Evolutionary conservation across 306 rosid genomes (phyloP), one percentile per base, ranked within the genome.

Genomic region (Cicer cuneatum): DNA sequence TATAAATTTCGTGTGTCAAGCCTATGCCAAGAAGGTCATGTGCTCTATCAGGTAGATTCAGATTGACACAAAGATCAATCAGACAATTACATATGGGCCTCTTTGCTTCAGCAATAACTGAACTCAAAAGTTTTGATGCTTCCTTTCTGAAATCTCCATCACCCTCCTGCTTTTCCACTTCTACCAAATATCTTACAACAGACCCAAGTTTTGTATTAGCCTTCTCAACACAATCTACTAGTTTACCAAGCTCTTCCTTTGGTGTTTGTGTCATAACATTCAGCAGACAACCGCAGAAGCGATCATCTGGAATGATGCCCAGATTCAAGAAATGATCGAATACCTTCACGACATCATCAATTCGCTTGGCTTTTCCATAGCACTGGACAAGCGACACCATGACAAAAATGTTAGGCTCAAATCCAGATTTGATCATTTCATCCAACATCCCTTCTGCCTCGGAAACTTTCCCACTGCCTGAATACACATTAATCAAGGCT

Each of bases 71-170:
- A 69, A 94, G 95, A 86, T 92, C 96, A 74, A 94, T 88, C 48
- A 92, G 87, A 83, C 90, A 88, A 86, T 94, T 94, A 87, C 96
- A 92, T 51, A 90, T 86, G 9, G 92, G 88, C 86, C 85, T 92
- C 76, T 83, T 90, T 38, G 88, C 95, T 76, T 82, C 86, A 33
- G 78, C 65, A 68, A 79, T 87, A 66, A 78, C 51, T 59, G 86
- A 80, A 52, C 75, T 58, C 18, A 94, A 78, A 78, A 94, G 87
- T 53, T 86, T 88, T 29, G 86, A 87, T 60, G 86, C 84, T 83
- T 87, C 90, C 56, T 77, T 85, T 81, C 37, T 87, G 62, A 94
- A 92, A 53, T 68, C 69, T 73, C 57, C 85, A 78, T 62, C 79
- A 42, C 73, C 51, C 12, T 80, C 85, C 48, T 14, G 77, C 78